Conservation (phyloP, 192 early-diverging fungal genomes). For the Backusella australiensis region DNA sequence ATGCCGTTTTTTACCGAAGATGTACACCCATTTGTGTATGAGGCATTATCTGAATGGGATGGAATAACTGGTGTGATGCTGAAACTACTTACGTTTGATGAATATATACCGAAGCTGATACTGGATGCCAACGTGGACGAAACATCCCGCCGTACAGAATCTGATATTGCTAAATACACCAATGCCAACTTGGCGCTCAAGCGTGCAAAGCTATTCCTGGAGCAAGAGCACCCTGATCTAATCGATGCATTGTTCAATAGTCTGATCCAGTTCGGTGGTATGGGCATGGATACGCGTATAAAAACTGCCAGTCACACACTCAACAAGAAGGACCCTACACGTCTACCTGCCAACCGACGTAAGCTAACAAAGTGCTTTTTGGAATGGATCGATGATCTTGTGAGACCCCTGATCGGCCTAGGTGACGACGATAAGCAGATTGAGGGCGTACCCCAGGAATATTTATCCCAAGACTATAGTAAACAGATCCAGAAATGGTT, state of each 20-base stretch:
- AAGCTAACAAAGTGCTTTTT: constrained; percentile 16
- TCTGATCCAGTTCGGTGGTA: neutral
- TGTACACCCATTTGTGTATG: neutral
- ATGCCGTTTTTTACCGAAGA: neutral
- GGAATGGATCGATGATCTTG: constrained; percentile 34
- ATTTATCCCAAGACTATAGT: neutral
- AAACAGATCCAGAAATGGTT: constrained; percentile 21
- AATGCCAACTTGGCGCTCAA: constrained; percentile 6
- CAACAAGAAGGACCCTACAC: constrained; percentile 11
- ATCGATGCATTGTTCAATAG: constrained; percentile 9
- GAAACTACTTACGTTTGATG: constrained; percentile 28
- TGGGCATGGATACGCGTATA: neutral
- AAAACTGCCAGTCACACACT: neutral
- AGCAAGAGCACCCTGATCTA: constrained; percentile 6
- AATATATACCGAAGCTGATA: constrained; percentile 13
- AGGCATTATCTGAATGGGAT: constrained; percentile 20
- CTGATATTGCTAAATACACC: neutral
- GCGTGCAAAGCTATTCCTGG: constrained; percentile 15
- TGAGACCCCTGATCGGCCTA: constrained; percentile 24
- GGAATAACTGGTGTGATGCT: constrained; percentile 7
- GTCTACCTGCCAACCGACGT: constrained; percentile 14
- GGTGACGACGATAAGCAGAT: neutral
- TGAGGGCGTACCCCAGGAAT: neutral
- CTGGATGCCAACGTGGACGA: constrained; percentile 20
- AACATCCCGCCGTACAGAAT: neutral